Base-by-base conservation (phyloP, 2,329 filamentous ascomycete genomes). In the Trichoderma oligosporum region DNA sequence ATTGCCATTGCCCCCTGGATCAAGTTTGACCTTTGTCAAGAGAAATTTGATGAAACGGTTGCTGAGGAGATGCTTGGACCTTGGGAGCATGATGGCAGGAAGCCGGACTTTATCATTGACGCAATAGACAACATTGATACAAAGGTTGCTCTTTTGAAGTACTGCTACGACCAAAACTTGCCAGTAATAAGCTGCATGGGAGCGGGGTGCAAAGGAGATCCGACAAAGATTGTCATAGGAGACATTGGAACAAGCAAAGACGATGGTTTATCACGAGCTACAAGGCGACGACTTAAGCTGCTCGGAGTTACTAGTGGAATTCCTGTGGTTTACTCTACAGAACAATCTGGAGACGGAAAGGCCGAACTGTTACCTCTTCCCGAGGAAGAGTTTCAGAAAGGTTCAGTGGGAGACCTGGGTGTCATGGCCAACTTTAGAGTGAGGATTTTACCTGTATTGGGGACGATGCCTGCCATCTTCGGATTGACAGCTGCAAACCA, bases 61-160 rank as follows among this genome's bases (percentile, higher is more conserved):
- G 91, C 91, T 0, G 80, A 82, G 6, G 70, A 74, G 9, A 76
- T 97, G 61, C 76, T 99, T 39, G 83, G 76, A 0, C 77, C 83
- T 0, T 91, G 90, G 85, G 73, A 76, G 25, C 76, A 75, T 39
- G 77, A 73, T 4, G 84, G 78, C 14, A 82, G 81, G 68, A 80
- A 80, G 65, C 91, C 92, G 1, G 87, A 93, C 65, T 99, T 87
- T 67, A 85, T 99, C n/a, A 84, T 99, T 33, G 94, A 99, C 73
- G 95, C 93, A 20, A 99, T 99, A 63, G 94, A 99, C 73, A 97
- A 99, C 69, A 97, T 99, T 61, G 90, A 96, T 51, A 96, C 91
- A 54, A 99, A 99, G 75, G 93, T 99, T 3, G 88, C 87, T 16
- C 76, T 99, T 55, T 78, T 99, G 38, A 86, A 91, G 66, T 96